Percentiles rank a stretch among this genome's conserved stretches.
These are phyloP conservation scores for Miamiensis avidus DNA, from an alignment of 169 alveolate species.

Conservation along the genomic window DNA sequence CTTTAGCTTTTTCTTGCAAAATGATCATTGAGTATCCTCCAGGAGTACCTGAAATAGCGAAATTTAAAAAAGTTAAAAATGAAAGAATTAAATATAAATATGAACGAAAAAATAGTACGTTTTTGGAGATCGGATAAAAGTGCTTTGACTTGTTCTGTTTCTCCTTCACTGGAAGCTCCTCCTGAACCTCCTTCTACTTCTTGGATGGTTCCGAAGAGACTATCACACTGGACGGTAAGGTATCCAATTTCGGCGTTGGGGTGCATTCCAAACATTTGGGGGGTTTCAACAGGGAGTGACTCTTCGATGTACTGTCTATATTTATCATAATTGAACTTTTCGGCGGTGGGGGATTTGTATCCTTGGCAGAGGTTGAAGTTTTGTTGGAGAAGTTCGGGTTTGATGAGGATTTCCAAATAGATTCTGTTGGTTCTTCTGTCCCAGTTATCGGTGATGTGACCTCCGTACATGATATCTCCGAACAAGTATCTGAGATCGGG, in stretches of 20 bases:
- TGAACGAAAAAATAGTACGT: background rate
- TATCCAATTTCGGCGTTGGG: conserved; percentile 97
- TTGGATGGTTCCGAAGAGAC: conserved; percentile 83
- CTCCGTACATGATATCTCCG: conserved; percentile 98
- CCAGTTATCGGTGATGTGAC: conserved; percentile 97
- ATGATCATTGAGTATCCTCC: conserved; percentile 62
- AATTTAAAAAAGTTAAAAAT: too few species aligned
- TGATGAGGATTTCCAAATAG: conserved; percentile 88
- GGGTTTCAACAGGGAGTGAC: conserved; percentile 92
- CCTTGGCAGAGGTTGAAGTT: conserved; percentile 89
- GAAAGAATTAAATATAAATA: too few species aligned
- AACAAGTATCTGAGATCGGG: conserved; percentile 94
- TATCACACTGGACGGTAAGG: conserved; percentile 89
- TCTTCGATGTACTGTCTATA: conserved; percentile 94
- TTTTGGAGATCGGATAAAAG: conserved; percentile 14
- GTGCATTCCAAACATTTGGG: conserved; percentile 93
- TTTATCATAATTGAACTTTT: conserved; percentile 89
- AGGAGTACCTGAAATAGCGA: conserved; percentile 12
- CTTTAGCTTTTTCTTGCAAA: conserved; percentile 69
- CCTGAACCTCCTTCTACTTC: conserved; percentile 79
- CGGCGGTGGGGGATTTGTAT: conserved; percentile 95
- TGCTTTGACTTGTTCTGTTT: conserved; percentile 25
- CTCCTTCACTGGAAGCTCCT: conserved; percentile 50
- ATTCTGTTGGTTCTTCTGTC: conserved; percentile 96
- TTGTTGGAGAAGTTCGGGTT: conserved; percentile 88